These are phyloP conservation scores for Meyerozyma guilliermondii DNA, from an alignment of 1,139 yeast species.

Conservation along the genomic window DNA sequence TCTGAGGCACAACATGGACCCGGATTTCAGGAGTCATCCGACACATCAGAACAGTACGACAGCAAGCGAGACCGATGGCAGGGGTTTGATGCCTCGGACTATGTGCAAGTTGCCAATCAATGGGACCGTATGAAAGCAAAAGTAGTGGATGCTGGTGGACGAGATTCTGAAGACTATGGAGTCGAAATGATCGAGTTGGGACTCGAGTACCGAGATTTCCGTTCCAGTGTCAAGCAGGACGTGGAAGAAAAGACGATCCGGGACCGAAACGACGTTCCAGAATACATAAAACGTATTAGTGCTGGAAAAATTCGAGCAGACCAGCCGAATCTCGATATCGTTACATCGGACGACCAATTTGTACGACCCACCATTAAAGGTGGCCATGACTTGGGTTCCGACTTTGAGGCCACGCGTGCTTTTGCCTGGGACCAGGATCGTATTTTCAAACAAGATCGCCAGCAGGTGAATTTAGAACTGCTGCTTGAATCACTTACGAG, in stretches of 20 bases:
- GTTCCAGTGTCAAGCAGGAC: not conserved
- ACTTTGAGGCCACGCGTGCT: constrained; percentile 41
- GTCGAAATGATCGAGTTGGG: constrained; percentile 48
- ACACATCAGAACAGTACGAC: constrained; percentile 50
- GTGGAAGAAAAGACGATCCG: constrained; percentile 19
- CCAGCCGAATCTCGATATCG: constrained; percentile 43
- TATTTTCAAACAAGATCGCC: constrained; percentile 14
- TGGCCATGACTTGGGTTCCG: constrained; percentile 39
- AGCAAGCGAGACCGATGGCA: constrained; percentile 75
- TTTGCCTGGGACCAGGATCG: constrained; percentile 48
- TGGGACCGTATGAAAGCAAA: constrained; percentile 36
- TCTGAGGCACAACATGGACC: constrained; percentile 27
- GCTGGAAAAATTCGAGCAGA: constrained; percentile 20
- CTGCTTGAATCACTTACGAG: constrained; percentile 8
- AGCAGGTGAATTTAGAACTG: constrained; percentile 10
- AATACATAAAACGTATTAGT: constrained; percentile 38
- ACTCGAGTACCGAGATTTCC: constrained; percentile 24
- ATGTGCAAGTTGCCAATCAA: constrained; percentile 43
- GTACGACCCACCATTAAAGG: constrained; percentile 20
- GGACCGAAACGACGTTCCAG: constrained; percentile 50
- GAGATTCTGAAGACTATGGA: constrained; percentile 42
- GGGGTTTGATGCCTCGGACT: constrained; percentile 62
- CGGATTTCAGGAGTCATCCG: constrained; percentile 33
- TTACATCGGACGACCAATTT: constrained; percentile 49
- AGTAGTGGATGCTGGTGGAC: constrained; percentile 9